A percentile compares a stretch with the other conserved stretches of the same genome.
Evolutionary conservation across 176 grass and related monocot genomes (phyloP).

Genomic region (Hordeum marinum): DNA sequence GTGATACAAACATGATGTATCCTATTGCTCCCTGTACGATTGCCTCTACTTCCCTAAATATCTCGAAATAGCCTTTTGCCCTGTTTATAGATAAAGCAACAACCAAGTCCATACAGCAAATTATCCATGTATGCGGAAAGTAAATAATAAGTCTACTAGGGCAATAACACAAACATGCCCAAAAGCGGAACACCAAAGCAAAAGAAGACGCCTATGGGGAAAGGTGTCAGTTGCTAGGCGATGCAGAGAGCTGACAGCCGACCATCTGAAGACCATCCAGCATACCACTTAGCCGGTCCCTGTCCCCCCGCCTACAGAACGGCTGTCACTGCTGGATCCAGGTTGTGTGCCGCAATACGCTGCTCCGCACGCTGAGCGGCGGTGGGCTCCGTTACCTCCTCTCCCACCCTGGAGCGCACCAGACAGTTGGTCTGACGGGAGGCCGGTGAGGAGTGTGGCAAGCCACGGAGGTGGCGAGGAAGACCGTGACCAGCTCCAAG

Average conservation of each 20-base stretch:
- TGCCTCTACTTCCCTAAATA: background rate
- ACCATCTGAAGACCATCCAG: background rate
- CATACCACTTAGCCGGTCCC: background rate
- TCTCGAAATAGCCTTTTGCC: background rate
- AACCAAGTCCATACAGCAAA: background rate
- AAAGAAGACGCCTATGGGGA: background rate
- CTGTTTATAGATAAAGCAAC: background rate
- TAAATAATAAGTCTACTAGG: background rate
- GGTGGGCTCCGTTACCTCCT: background rate
- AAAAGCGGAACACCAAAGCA: background rate
- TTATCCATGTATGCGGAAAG: background rate
- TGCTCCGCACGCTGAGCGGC: background rate
- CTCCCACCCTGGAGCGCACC: background rate
- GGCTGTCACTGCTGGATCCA: background rate
- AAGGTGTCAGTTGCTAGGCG: background rate
- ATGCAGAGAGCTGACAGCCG: background rate
- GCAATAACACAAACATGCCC: background rate
- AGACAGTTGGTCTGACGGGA: background rate
- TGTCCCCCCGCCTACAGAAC: background rate
- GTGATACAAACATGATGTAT: background rate
- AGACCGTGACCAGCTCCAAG: background rate
- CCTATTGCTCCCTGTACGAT: background rate
- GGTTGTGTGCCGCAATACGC: background rate
- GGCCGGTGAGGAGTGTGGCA: background rate
- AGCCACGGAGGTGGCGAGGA: background rate